Conservation (phyloP, 371 early-diverging fungal species). For the Mortierella sp. region DNA sequence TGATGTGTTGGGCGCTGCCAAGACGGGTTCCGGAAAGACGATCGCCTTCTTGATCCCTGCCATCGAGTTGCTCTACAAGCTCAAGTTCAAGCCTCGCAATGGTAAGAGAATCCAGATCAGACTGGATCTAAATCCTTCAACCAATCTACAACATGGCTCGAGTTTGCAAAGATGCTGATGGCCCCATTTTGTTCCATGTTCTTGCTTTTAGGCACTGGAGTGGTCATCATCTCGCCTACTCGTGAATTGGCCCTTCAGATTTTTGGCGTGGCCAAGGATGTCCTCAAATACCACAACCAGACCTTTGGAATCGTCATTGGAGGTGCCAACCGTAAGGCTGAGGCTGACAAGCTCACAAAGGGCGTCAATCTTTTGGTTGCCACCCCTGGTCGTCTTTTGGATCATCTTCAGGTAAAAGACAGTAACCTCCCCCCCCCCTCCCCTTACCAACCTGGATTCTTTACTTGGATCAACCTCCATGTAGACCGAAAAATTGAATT, state of each 20-base stretch:
- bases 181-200: too few species aligned
- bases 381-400: conserved; percentile 98
- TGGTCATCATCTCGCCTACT: conserved; percentile 98
- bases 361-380: conserved; percentile 96
- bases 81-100: conserved; percentile 92
- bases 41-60: conserved; percentile 98
- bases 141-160: too few species aligned
- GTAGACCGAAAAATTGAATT: too few species aligned
- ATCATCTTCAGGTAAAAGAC: conserved; percentile 82
- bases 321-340: conserved; percentile 95
- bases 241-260: conserved; percentile 99
- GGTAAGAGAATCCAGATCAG: too few species aligned
- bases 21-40: conserved; percentile 99
- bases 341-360: conserved; percentile 92
- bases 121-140: too few species aligned
- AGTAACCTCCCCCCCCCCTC: background rate
- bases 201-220: conserved; percentile 78
- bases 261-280: conserved; percentile 96
- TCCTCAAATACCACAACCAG: conserved; percentile 90
- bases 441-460: background rate
- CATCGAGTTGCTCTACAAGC: conserved; percentile 85
- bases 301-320: conserved; percentile 99
- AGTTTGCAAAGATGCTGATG: too few species aligned
- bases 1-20: conserved; percentile 99
- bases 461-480: too few species aligned